These are phyloP conservation scores for Usnea hakonensis DNA, from an alignment of 495 filamentous ascomycete genomes.

Conservation along the genomic window DNA sequence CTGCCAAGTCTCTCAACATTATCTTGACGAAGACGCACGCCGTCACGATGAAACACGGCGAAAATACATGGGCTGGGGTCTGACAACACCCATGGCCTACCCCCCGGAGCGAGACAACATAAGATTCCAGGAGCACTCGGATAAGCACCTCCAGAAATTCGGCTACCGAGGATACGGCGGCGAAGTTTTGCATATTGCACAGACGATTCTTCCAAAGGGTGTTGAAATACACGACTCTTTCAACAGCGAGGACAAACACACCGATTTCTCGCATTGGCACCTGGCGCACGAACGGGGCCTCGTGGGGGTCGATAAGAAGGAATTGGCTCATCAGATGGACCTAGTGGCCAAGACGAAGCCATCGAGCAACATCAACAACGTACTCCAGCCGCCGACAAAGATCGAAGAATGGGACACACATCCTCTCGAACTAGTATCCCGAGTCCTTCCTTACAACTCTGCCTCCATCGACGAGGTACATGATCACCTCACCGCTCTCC, in stretches of 20 bases:
- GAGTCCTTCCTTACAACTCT: conserved; percentile 3
- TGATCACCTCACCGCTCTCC: conserved; percentile 7
- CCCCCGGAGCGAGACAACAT: neutral
- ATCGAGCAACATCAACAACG: neutral
- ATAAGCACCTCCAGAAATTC: neutral
- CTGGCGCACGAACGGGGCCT: conserved; percentile 14
- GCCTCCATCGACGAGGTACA: conserved; percentile 15
- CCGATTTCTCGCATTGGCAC: conserved; percentile 19
- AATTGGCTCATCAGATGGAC: neutral
- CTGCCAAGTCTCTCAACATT: conserved; percentile 1
- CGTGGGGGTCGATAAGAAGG: conserved; percentile 1
- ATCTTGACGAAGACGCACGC: neutral
- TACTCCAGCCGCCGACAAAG: neutral
- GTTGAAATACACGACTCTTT: conserved; percentile 10
- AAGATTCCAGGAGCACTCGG: neutral
- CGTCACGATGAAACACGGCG: conserved; percentile 1
- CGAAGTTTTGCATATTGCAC: conserved; percentile 17
- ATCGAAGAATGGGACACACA: conserved; percentile 21
- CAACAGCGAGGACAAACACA: conserved; percentile 5
- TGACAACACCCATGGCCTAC: conserved; percentile 14
- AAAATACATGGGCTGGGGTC: conserved; percentile 23
- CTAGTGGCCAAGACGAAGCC: neutral
- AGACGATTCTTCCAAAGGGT: neutral
- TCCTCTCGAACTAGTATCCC: conserved; percentile 24
- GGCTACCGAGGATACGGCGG: conserved; percentile 23